phyloP scores from a whole-genome alignment of 2,329 filamentous ascomycete species.

The Aspergillus spinulosporus region DNA sequence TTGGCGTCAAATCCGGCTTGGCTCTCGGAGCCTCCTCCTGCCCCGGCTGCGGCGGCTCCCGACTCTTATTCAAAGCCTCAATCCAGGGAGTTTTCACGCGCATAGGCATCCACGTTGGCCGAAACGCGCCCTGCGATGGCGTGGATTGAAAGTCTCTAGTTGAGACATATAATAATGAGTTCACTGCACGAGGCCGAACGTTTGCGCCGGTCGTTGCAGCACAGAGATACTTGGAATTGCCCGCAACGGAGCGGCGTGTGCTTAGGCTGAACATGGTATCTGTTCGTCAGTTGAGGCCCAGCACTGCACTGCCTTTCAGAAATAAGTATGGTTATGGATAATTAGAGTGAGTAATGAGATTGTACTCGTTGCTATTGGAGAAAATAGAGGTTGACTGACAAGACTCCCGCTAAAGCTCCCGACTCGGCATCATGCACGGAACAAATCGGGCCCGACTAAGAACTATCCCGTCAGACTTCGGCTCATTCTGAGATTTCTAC shows the following conservation, averaged over 20 bases:
- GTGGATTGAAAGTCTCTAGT: constrained; percentile 32
- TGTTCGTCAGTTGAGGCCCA: not conserved
- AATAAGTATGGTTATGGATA: not conserved
- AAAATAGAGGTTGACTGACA: not conserved
- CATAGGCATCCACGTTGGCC: constrained; percentile 53
- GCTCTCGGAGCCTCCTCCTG: constrained; percentile 27
- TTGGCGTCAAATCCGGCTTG: constrained; percentile 62
- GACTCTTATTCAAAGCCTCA: constrained; percentile 60
- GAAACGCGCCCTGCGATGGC: constrained; percentile 26
- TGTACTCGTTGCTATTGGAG: constrained; percentile 16
- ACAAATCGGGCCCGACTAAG: constrained; percentile 27
- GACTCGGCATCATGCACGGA: constrained; percentile 22
- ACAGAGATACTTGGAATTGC: constrained; percentile 24
- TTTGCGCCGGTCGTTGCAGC: constrained; percentile 11
- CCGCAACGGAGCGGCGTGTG: constrained; percentile 19
- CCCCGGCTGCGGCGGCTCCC: constrained; percentile 39
- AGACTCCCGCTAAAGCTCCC: constrained; percentile 23
- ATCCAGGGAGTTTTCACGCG: constrained; percentile 68
- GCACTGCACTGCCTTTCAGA: not conserved
- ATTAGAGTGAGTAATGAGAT: not conserved
- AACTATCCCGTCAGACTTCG: constrained; percentile 5
- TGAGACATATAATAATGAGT: constrained; percentile 10
- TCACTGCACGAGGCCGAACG: constrained; percentile 9
- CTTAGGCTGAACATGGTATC: constrained; percentile 24
- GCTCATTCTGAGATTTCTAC: not conserved